A percentile compares a stretch with the other conserved stretches of the same genome.
Conservation (phyloP, 2,329 filamentous ascomycete species). For the Phyllosticta paracitricarpa region DNA sequence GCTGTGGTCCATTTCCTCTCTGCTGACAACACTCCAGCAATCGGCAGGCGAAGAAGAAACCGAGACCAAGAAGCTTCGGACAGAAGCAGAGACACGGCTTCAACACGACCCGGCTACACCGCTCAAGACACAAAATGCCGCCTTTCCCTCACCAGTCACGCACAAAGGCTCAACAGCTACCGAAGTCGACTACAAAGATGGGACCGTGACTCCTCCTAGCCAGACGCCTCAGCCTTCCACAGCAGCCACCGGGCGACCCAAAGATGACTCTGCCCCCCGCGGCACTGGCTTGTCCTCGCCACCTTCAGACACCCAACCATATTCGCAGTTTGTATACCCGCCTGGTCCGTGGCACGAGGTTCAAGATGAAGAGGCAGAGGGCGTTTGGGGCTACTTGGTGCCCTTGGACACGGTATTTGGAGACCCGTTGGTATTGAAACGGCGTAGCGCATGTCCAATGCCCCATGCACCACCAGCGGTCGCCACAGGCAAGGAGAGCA, state of each 20-base stretch:
- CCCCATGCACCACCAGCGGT: conserved; percentile 32
- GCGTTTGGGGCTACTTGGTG: conserved; percentile 92
- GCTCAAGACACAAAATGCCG: conserved; percentile 36
- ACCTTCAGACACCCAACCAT: conserved; percentile 65
- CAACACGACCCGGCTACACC: conserved; percentile 40
- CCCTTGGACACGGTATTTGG: conserved; percentile 65
- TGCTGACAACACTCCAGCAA: conserved; percentile 40
- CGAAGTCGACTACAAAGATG: conserved; percentile 52
- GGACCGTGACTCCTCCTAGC: conserved; percentile 57
- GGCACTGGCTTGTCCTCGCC: conserved; percentile 47
- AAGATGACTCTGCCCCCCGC: conserved; percentile 15
- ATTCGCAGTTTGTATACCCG: conserved; percentile 71
- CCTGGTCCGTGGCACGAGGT: conserved; percentile 70
- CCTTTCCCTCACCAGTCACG: conserved; percentile 71
- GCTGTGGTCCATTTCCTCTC: conserved; percentile 12
- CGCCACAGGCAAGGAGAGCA: conserved; percentile 34
- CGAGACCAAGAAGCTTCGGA: conserved; percentile 71
- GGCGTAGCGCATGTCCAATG: conserved; percentile 58
- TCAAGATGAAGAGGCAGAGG: conserved; percentile 71
- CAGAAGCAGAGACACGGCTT: conserved; percentile 33
- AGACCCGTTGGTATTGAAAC: conserved; percentile 63
- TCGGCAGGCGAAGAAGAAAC: conserved; percentile 51
- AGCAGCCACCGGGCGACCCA: conserved; percentile 4
- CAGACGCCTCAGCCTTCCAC: conserved; percentile 30
- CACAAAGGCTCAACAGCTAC: conserved; percentile 54